Percentiles rank a stretch among this genome's conserved stretches.
Conservation (phyloP, 106 monocot genomes). For the Alisma plantagoaquatica region DNA sequence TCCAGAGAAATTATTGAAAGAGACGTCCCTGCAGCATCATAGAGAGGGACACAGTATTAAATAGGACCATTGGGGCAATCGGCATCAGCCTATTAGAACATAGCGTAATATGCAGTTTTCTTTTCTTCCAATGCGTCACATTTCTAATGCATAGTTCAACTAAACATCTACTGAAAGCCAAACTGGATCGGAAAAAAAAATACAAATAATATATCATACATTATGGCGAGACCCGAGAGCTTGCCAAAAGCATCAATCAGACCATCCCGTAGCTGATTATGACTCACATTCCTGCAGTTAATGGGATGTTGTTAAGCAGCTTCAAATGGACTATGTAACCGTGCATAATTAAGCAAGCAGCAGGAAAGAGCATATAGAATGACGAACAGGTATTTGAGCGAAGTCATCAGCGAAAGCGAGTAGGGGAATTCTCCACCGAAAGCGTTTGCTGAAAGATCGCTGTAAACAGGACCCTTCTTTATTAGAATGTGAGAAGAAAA, state of each 20-base stretch:
- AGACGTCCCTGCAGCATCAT: constrained; percentile 14
- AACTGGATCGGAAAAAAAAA: too few relatives aligned
- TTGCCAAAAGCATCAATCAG: constrained; percentile 13
- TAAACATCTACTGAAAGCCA: too few relatives aligned
- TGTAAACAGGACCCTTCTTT: too few relatives aligned
- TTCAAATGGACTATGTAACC: not conserved
- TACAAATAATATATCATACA: constrained; percentile 1
- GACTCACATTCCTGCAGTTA: constrained; percentile 11
- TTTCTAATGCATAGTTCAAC: too few relatives aligned
- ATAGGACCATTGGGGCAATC: not conserved
- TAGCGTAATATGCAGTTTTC: not conserved
- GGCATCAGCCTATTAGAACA: not conserved
- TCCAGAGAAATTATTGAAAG: constrained; percentile 8
- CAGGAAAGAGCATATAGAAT: not conserved
- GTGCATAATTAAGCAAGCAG: too few relatives aligned
- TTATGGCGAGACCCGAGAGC: not conserved
- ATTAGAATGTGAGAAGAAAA: too few relatives aligned
- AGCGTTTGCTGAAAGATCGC: constrained; percentile 6
- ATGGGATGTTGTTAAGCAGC: not conserved
- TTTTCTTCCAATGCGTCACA: not conserved
- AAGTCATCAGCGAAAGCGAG: constrained; percentile 15
- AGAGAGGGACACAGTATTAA: too few relatives aligned
- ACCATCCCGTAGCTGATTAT: constrained; percentile 9
- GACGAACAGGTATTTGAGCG: constrained; percentile 13
- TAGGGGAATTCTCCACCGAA: constrained; percentile 14